phyloP scores from a whole-genome alignment of 331 rosid species.

The Malus hybrid region DNA sequence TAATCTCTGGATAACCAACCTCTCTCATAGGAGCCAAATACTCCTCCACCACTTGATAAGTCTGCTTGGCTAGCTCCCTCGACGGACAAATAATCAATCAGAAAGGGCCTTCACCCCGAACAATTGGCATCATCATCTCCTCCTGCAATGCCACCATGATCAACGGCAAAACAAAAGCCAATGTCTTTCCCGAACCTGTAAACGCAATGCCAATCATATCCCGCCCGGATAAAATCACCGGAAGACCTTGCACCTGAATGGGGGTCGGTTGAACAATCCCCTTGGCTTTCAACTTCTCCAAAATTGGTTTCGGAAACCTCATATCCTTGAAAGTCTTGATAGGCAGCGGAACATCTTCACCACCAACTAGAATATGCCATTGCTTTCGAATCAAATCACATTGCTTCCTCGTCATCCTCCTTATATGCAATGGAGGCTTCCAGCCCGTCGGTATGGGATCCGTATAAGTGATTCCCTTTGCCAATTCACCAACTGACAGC shows the following conservation, averaged over 20 bases:
- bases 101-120: slow-evolving; percentile 83
- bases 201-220: slow-evolving; percentile 94
- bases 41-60: slow-evolving; percentile 72
- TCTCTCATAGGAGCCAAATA: slow-evolving; percentile 63
- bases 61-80: slow-evolving; percentile 85
- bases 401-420: slow-evolving; percentile 56
- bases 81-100: slow-evolving; percentile 77
- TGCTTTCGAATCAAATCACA: slow-evolving; percentile 71
- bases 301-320: slow-evolving; percentile 71
- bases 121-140: slow-evolving; percentile 83
- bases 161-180: slow-evolving; percentile 82
- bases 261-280: slow-evolving; percentile 89
- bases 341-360: slow-evolving; percentile 65
- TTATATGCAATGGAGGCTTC: slow-evolving; percentile 73
- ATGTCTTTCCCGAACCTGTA: slow-evolving; percentile 82
- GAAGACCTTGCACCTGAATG: slow-evolving; percentile 90
- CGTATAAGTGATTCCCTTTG: slow-evolving; percentile 68
- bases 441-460: slow-evolving; percentile 79
- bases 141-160: slow-evolving; percentile 84
- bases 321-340: slow-evolving; percentile 71
- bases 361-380: slow-evolving; percentile 77
- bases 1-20: slow-evolving; percentile 78
- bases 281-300: slow-evolving; percentile 62
- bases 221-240: slow-evolving; percentile 70
- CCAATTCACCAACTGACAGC: slow-evolving; percentile 79